Evolutionary conservation across 345 rosid species (phyloP).

Genomic region (Salix caprea): DNA sequence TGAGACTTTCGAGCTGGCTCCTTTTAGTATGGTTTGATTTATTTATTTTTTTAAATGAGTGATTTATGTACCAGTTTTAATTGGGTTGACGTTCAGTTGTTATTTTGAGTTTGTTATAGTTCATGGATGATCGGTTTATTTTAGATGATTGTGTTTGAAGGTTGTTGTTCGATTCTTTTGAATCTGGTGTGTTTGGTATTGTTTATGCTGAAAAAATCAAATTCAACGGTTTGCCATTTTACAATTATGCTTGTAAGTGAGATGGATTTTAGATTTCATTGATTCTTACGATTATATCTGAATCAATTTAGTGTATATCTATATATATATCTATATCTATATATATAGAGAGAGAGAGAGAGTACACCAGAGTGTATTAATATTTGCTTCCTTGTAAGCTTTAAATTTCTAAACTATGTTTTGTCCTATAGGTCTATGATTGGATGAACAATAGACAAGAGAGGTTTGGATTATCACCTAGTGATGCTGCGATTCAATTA

Average conservation of each 20-base stretch:
- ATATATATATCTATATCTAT: too few relatives aligned
- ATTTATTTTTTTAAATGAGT: not conserved
- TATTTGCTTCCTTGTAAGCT: not conserved
- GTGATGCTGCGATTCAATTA: conserved; percentile 92
- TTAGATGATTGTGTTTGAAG: not conserved
- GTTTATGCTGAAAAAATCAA: not conserved
- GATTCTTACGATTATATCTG: not conserved
- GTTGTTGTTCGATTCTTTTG: not conserved
- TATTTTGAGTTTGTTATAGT: not conserved
- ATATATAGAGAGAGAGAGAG: too few relatives aligned
- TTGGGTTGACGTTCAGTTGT: not conserved
- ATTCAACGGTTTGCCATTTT: not conserved
- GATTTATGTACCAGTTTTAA: not conserved
- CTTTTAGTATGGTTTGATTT: not conserved
- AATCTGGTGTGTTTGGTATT: not conserved
- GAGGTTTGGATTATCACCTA: conserved; percentile 60
- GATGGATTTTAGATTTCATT: not conserved
- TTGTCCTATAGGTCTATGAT: conserved; percentile 57
- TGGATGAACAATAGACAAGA: conserved; percentile 84
- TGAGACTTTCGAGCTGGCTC: not conserved
- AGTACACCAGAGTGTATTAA: too few relatives aligned
- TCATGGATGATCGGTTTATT: not conserved
- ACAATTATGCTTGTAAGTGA: not conserved
- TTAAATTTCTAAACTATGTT: not conserved
- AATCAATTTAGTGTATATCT: not conserved